Evolutionary conservation across 1,284 basidiomycete species (phyloP), one percentile per base, ranked within the genome.

Genomic region (Melanopsichium pennsylvanicum): DNA sequence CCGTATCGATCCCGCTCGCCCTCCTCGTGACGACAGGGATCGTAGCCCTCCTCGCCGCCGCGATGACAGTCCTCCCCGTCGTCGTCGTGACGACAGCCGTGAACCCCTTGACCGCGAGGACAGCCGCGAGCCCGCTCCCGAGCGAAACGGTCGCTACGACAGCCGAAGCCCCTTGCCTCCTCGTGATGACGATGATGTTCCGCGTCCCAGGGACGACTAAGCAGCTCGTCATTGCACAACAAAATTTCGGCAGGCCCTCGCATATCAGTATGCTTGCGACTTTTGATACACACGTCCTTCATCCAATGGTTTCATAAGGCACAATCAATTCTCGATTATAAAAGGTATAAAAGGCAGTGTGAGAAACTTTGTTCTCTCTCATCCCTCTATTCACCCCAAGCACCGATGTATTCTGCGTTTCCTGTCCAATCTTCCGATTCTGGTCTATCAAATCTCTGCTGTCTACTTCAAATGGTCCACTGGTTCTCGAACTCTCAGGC

Each of bases 1-100:
- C 19, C 76, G 79, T 23, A 75, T 71, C 36, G 79, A 81, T 54
- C 75, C 78, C 5, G 78, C 64, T 26, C 44, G 52, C 19, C 67
- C 59, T 21, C 36, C 58, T 13, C 58, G 67, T 21, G 67, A 52
- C n/a, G 70, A 73, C 18, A 60, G 73, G 33, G 74, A 74, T 56
- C 68, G 69, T n/a, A 75, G 73, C 59, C 74, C 70, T 35, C 43
- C 66, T 16, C 57, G 59, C n/a, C 58, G 66, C 18, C 54, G 70
- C 26, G 63, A 68, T 36, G 70, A 72, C 51, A 68, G 63, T 37
- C 66, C 63, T 18, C 60, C 59, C 23, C 49, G 51, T 43, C 63
- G 69, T 40, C 55, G 67, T 29, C 54, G 67, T 25, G 54, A 60
- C 16, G 62, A 61, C 48, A 63, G 62, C 36, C 54, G 44, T 29